Evolutionary conservation across 768 basidiomycete genomes (phyloP), one percentile per base, ranked within the genome.

Genomic region (Tremella fuciformis): DNA sequence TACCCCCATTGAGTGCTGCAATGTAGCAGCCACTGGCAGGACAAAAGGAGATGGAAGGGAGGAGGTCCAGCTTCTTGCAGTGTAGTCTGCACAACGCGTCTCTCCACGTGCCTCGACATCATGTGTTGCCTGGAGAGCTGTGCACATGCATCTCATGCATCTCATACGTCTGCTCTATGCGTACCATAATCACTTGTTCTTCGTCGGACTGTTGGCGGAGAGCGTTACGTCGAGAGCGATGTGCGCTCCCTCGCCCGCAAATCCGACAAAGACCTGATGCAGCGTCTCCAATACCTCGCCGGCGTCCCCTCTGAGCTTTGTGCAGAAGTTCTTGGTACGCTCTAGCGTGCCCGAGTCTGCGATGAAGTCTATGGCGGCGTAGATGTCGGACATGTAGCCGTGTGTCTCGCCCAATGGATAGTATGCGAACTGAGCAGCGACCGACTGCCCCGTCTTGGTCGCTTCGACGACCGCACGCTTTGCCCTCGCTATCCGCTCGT

Each of bases 301-400:
- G 11, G 51, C 58, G 34, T 59, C 58, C 21, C 58, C 58, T 16
- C 40, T 24, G 25, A 59, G 42, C 38, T 53, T 59, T 16, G 58
- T 59, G 29, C 50, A 53, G 18, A 59, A 59, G 52, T 59, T 59
- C 58, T 59, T 59, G 15, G n/a, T 18, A 25, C 29, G 24, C 8
- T 39, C 50, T 9, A 53, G 40, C 21, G 37, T 38, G 1, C 58
- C 58, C 2, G 51, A 53, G 3, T n/a, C 8, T 13, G 29, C 19
- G 41, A 59, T 59, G 52, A 59, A 59, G 15, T 54, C 58, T 38
- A 59, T 59, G n/a, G 22, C 21, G 24, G 58, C 38, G 52, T 59
- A 53, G 41, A 59, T 59, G 22, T 59, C 51, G 21, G 24, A 29
- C 58, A 59, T 59, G 52, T 59, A 54, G 9, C 26, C 51, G 16